These are phyloP conservation scores for Immersiella caudata DNA, from an alignment of 495 filamentous ascomycete genomes.

Conservation along the genomic window DNA sequence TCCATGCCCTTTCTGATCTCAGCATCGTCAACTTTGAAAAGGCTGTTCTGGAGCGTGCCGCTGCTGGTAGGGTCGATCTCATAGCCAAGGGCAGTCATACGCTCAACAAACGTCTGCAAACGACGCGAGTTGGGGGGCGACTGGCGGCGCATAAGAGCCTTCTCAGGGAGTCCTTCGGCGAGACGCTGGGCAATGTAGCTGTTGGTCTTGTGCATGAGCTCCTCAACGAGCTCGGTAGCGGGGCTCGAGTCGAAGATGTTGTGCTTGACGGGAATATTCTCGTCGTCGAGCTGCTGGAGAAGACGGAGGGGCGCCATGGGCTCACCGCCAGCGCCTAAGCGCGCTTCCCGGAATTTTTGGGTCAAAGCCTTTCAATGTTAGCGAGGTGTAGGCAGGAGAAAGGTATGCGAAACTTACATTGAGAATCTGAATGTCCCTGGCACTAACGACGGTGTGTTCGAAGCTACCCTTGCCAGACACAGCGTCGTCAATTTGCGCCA, in stretches of 20 bases:
- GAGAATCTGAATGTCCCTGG: slow-evolving; percentile 74
- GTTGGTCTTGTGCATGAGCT: slow-evolving; percentile 90
- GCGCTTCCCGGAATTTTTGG: slow-evolving; percentile 84
- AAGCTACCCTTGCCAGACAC: slow-evolving; percentile 63
- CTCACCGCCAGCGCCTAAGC: slow-evolving; percentile 75
- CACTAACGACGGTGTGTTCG: slow-evolving; percentile 59
- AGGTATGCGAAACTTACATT: slow-evolving; percentile 57
- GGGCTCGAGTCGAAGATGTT: slow-evolving; percentile 93
- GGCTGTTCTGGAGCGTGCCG: slow-evolving; percentile 84
- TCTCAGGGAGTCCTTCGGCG: slow-evolving; percentile 76
- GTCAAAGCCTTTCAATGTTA: slow-evolving; percentile 63
- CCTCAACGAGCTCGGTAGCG: slow-evolving; percentile 92
- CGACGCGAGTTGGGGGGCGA: slow-evolving; percentile 82
- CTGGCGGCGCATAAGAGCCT: slow-evolving; percentile 89
- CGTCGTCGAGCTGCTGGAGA: slow-evolving; percentile 93
- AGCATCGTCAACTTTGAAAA: slow-evolving; percentile 85
- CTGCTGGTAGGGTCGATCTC: slow-evolving; percentile 88
- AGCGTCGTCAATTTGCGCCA: slow-evolving; percentile 81
- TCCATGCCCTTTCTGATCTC: slow-evolving; percentile 97
- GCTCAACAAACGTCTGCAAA: slow-evolving; percentile 84
- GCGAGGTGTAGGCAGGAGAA: slow-evolving; percentile 10
- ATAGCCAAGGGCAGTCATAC: slow-evolving; percentile 89
- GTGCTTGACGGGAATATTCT: slow-evolving; percentile 93
- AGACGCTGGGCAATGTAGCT: slow-evolving; percentile 85
- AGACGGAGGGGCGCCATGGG: slow-evolving; percentile 84